phyloP scores from a whole-genome alignment of 306 rosid species.

The Rosa rugosa region DNA sequence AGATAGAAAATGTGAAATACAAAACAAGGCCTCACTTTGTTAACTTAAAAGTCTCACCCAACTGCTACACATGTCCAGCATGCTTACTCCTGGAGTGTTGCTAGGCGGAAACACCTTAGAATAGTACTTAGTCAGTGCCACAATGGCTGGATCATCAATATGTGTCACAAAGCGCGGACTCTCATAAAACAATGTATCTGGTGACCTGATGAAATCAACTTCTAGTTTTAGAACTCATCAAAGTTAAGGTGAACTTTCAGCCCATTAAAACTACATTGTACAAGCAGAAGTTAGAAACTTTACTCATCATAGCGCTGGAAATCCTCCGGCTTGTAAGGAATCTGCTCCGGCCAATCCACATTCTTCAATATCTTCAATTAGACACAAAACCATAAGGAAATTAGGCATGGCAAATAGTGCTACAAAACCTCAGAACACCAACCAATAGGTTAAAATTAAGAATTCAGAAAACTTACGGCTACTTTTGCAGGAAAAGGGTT shows the following conservation, averaged over 20 bases:
- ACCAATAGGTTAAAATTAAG: background rate
- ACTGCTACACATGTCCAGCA: constrained; percentile 85
- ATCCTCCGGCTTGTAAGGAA: constrained; percentile 76
- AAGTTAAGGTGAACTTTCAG: background rate
- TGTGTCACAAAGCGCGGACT: constrained; percentile 82
- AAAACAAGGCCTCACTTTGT: background rate
- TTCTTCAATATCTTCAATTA: constrained; percentile 54
- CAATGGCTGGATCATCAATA: constrained; percentile 79
- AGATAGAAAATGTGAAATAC: background rate
- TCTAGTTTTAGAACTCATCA: background rate
- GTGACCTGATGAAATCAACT: constrained; percentile 37
- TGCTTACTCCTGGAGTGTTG: constrained; percentile 66
- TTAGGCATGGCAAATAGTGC: constrained; percentile 7
- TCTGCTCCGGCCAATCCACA: constrained; percentile 72
- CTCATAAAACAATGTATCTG: constrained; percentile 70
- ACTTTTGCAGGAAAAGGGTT: background rate
- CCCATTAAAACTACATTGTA: background rate
- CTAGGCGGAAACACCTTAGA: constrained; percentile 66
- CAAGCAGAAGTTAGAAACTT: constrained; percentile 18
- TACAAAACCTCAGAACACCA: background rate
- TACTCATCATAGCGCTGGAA: constrained; percentile 84
- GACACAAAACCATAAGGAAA: background rate
- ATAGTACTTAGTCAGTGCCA: constrained; percentile 70
- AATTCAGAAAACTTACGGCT: background rate
- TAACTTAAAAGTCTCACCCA: constrained; percentile 51